Base-by-base conservation (phyloP, 2,329 filamentous ascomycete species). In the Neocatenulostroma microsporum region DNA sequence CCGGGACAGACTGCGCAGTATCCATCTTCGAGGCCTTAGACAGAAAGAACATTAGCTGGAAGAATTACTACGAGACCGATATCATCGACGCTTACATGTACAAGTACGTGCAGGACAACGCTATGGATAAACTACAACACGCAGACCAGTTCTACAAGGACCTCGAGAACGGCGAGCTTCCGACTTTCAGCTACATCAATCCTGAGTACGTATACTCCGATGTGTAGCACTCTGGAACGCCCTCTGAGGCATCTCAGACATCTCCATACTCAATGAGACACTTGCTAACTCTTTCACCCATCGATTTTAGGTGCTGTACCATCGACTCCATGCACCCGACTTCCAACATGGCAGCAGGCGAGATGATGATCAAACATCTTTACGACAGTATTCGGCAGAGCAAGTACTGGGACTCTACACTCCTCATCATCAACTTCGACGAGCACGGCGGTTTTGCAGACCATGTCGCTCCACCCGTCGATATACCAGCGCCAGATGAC, bases 371-470 rank as follows among this genome's bases (percentile, higher is more conserved):
- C 44, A 64, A 64, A 46, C 58, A 63, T 37, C 32, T 63, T n/a
- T 64, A 64, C 45, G 61, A 64, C 40, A 56, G 59, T n/a, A 42
- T 64, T n/a, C 59, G 62, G 27, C 44, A 49, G n/a, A 62, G 58
- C 5, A 41, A 56, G 34, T 62, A 63, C 47, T 64, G 62, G 60
- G 55, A 63, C 35, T 55, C 57, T 12, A 61, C 55, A 12, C 42
- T 63, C 19, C 50, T 65, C 21, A 58, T 65, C 39, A 49, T 36
- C 28, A 63, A 62, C 40, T 63, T 64, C 28, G 61, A 64, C 40
- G 60, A 64, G 42, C 60, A 63, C 32, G 61, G 62, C 14, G 61
- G 62, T 13, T 64, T 64, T 35, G 60, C 58, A 6, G 61, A 63
- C 44, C 62, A 64, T 40, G 59, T 64, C 5, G 40, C 56, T 8